A percentile compares a stretch with the other conserved stretches of the same genome.
phyloP scores from a whole-genome alignment of 2,329 filamentous ascomycete genomes.

The Pseudogymnoascus sp. region DNA sequence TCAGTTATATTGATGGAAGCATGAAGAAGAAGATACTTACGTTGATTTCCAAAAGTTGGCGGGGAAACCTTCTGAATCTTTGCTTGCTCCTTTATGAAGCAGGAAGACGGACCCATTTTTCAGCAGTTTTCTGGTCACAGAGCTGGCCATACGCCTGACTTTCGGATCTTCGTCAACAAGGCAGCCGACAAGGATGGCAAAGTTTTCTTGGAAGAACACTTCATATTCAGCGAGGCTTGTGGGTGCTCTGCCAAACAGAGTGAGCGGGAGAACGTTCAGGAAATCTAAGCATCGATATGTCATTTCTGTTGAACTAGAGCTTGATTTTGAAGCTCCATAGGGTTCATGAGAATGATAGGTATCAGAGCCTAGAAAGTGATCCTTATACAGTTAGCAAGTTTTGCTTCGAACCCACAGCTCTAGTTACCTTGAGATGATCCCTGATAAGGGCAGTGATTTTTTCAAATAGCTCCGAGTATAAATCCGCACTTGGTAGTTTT shows the following conservation, averaged over 20 bases:
- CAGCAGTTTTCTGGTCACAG: slow-evolving; percentile 25
- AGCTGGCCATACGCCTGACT: slow-evolving; percentile 24
- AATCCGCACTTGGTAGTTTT: slow-evolving; percentile 39
- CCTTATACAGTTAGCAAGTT: neutral
- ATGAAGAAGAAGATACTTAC: slow-evolving; percentile 21
- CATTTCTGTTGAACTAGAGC: slow-evolving; percentile 37
- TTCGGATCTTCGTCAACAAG: slow-evolving; percentile 28
- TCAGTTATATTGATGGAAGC: neutral
- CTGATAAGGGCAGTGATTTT: slow-evolving; percentile 50
- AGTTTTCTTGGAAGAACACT: slow-evolving; percentile 27
- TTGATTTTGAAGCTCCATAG: slow-evolving; percentile 34
- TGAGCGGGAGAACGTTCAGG: slow-evolving; percentile 45
- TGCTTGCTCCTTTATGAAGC: slow-evolving; percentile 20
- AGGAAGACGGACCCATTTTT: slow-evolving; percentile 20
- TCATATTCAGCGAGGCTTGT: slow-evolving; percentile 30
- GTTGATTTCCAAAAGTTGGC: slow-evolving; percentile 31
- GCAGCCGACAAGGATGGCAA: slow-evolving; percentile 25
- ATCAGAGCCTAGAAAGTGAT: neutral
- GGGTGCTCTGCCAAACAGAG: slow-evolving; percentile 39
- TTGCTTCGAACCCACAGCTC: neutral
- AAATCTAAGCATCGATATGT: slow-evolving; percentile 50
- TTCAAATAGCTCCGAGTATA: slow-evolving; percentile 48
- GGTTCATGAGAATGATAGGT: slow-evolving; percentile 30
- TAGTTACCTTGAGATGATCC: slow-evolving; percentile 45
- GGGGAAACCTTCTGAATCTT: slow-evolving; percentile 20